Base-by-base conservation (phyloP, 176 grass and related monocot genomes). In the Phyllostachys edulis region DNA sequence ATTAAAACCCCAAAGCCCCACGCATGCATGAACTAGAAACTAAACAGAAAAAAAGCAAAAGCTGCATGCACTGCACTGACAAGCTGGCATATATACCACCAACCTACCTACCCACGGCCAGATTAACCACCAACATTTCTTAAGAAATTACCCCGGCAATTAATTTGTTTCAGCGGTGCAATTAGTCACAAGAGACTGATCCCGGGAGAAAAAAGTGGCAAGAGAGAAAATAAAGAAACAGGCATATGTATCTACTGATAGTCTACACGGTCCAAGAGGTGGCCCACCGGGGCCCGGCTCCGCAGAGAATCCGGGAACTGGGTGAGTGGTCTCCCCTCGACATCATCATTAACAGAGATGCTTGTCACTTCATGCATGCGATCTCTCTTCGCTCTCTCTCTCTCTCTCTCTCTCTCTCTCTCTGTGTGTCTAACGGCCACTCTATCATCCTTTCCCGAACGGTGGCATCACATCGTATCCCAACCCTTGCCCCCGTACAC, bases 281-380 rank as follows among this genome's bases (percentile, higher is more conserved):
- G 67, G 24, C 17, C 77, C 38, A 40, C 15, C 11, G 54, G 76
- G n/a, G 16, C 50, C 74, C 65, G 75, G 65, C 27, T 41, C 20
- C 32, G 76, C 82, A 85, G 52, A 50, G 70, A 89, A 76, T 63
- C 82, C 70, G 77, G 87, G 70, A n/a, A 86, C 67, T 80, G 63
- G 29, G 36, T 2, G 26, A 65, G 45, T 67, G 63, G 87, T 80
- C 87, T 55, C 79, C 83, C 4, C 6, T 77, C 37, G 65, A 39
- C 88, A 77, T 74, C 71, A 91, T 86, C 47, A 20, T 56, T 49
- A 55, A 83, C 57, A 69, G 66, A 71, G 88, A 94, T 82, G 80
- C 57, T 63, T 38, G 78, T 88, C 88, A 46, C 71, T 59, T 85
- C 80, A 21, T 70, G 55, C 80, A 63, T 20, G 55, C 67, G n/a